Evolutionary conservation across 495 filamentous ascomycete genomes (phyloP).

Genomic region (Lentithecium fluviatile): DNA sequence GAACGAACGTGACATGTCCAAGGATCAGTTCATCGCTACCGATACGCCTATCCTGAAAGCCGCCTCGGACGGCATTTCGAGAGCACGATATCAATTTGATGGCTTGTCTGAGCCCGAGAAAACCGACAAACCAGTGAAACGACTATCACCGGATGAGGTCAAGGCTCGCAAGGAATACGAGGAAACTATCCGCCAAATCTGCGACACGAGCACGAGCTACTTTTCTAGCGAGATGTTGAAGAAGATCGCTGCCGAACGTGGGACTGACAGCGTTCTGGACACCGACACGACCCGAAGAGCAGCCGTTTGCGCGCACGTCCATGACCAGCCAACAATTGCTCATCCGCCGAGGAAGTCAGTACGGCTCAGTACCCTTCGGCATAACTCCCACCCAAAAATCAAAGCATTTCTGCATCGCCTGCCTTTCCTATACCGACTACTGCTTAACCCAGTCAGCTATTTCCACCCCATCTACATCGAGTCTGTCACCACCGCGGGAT

Average conservation of each 20-base stretch:
- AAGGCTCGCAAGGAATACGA: conserved; percentile 39
- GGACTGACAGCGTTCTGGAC: conserved; percentile 10
- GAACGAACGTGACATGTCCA: conserved; percentile 30
- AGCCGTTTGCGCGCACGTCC: conserved; percentile 42
- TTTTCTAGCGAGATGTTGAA: conserved; percentile 32
- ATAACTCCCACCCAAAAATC: conserved; percentile 36
- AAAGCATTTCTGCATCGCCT: conserved; percentile 42
- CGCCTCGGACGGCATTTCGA: conserved; percentile 23
- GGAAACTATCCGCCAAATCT: conserved; percentile 28
- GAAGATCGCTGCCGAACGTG: conserved; percentile 8
- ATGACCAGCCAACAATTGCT: conserved; percentile 40
- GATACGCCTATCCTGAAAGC: conserved; percentile 41
- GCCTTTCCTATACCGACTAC: conserved; percentile 40
- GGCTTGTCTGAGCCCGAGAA: not conserved
- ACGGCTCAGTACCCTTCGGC: conserved; percentile 42
- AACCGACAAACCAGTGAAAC: conserved; percentile 25
- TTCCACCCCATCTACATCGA: conserved; percentile 42
- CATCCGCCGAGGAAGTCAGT: conserved; percentile 42
- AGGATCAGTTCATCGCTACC: conserved; percentile 35
- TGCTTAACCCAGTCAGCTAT: conserved; percentile 40
- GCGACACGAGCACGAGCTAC: conserved; percentile 37
- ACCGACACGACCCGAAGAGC: conserved; percentile 37
- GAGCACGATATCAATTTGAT: not conserved
- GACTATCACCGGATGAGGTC: conserved; percentile 36
- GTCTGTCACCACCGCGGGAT: conserved; percentile 41